Conservation (phyloP, 2,329 filamentous ascomycete genomes). For the Aspergillus novoparasiticus region DNA sequence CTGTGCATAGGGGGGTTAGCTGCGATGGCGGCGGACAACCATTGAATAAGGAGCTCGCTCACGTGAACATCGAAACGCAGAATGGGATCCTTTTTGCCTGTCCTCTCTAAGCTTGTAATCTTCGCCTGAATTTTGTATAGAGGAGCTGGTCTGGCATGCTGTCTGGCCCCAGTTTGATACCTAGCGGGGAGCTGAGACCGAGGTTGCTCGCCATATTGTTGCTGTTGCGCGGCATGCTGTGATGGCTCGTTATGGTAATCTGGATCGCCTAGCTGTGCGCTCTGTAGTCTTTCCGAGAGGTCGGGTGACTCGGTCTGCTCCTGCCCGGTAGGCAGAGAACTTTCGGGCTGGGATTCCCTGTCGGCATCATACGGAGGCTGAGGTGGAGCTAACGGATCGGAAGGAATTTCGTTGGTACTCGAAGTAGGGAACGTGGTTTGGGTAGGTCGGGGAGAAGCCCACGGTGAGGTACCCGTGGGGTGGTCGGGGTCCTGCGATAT, state of each 20-base stretch:
- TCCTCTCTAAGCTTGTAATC: constrained; percentile 89
- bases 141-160: constrained; percentile 54
- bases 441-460: constrained; percentile 61
- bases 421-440: constrained; percentile 41
- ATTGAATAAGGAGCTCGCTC: constrained; percentile 42
- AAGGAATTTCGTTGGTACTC: constrained; percentile 40
- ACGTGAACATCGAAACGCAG: constrained; percentile 96
- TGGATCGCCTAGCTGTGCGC: constrained; percentile 41
- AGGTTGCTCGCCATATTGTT: constrained; percentile 41
- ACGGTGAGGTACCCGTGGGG: constrained; percentile 62
- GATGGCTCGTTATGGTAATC: constrained; percentile 41
- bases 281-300: constrained; percentile 46
- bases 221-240: constrained; percentile 40
- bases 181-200: constrained; percentile 49
- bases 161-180: constrained; percentile 48
- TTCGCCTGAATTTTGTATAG: constrained; percentile 89
- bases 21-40: background rate
- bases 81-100: constrained; percentile 93
- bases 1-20: constrained; percentile 50
- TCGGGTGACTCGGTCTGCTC: constrained; percentile 44
- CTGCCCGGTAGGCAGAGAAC: constrained; percentile 19
- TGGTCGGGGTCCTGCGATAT: constrained; percentile 61
- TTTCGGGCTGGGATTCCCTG: constrained; percentile 20
- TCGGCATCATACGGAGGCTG: constrained; percentile 37
- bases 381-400: constrained; percentile 44